Evolutionary conservation across 352 stramenopile genomes (phyloP), one percentile per base, ranked within the genome.

Genomic region (Globisporangium solare): DNA sequence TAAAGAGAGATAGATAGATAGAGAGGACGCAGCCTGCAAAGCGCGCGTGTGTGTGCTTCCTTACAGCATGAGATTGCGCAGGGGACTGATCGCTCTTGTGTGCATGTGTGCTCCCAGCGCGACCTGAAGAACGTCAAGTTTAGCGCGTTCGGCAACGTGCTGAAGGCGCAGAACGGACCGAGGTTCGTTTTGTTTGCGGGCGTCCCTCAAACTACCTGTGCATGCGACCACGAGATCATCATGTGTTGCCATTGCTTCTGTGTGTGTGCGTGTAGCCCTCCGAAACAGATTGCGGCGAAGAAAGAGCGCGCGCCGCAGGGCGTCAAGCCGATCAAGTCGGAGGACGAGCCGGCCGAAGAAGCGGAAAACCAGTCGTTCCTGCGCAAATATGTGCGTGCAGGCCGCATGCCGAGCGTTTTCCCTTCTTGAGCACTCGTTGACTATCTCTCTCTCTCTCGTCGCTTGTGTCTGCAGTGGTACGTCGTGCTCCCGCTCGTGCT

Each of bases 361-460:
- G 48, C 42, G 15, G 77, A 92, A 50, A 84, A 58, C 53, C 83
- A 86, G 67, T 91, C 79, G 39, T 86, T 94, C 70, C 62, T 94
- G 56, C 81, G 83, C 59, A 81, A 80, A 86, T 94, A 94, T 60
- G 83, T 94, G 83, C 54, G 80, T 86, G 27, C 27, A 35, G n/a
- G 27, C 27, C 6, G 10, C 4, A 35, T 6, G 27, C 27, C 4
- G 0, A 35, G n/a, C n/a, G n/a, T n/a, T 35, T 7, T 35, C 27
- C 27, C 27, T 35, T 35, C 27, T 35, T 35, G 27, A n/a, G 27
- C 7, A n/a, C n/a, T n/a, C n/a, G n/a, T n/a, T n/a, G n/a, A n/a
- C n/a, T n/a, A n/a, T n/a, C n/a, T n/a, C n/a, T n/a, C n/a, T n/a
- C n/a, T n/a, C n/a, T n/a, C n/a, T n/a, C n/a, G n/a, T n/a, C n/a